Evolutionary conservation across 2,329 filamentous ascomycete species (phyloP).

Genomic region (Didymella exigua): DNA sequence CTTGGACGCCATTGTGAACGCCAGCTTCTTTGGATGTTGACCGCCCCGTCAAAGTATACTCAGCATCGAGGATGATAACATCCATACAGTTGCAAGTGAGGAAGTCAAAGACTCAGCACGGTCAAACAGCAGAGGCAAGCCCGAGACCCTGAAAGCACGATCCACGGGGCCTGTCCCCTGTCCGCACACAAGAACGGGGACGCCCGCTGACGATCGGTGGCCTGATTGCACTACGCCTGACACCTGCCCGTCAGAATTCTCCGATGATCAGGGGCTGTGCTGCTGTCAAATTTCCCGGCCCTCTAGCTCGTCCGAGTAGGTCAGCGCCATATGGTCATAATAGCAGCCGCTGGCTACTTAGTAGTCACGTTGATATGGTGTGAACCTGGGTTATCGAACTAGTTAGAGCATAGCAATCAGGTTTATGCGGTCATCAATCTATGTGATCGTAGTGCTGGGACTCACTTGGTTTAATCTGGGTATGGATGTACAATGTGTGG

Average conservation of each 20-base stretch:
- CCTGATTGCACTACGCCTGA: slow-evolving; percentile 12
- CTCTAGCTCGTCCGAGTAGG: slow-evolving; percentile 12
- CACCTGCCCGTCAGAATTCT: slow-evolving; percentile 12
- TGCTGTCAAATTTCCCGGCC: slow-evolving; percentile 3
- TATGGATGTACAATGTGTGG: background rate
- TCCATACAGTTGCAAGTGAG: background rate
- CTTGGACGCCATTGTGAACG: background rate
- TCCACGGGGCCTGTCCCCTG: slow-evolving; percentile 11
- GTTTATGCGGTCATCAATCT: slow-evolving; percentile 23
- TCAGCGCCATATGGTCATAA: slow-evolving; percentile 3
- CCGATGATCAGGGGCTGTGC: slow-evolving; percentile 16
- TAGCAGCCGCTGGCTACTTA: background rate
- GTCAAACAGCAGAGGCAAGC: slow-evolving; percentile 17
- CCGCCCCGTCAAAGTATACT: background rate
- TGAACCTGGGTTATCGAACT: background rate
- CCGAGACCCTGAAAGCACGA: slow-evolving; percentile 21
- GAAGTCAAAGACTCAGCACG: background rate
- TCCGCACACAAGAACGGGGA: slow-evolving; percentile 18
- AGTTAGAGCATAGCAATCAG: slow-evolving; percentile 15
- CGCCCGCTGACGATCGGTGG: slow-evolving; percentile 21
- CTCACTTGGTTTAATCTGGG: background rate
- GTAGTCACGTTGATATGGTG: background rate
- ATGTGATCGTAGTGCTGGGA: slow-evolving; percentile 5
- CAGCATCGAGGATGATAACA: background rate
- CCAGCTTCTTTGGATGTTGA: background rate